phyloP scores from a whole-genome alignment of 495 filamentous ascomycete genomes.

The Xylaria venustula region DNA sequence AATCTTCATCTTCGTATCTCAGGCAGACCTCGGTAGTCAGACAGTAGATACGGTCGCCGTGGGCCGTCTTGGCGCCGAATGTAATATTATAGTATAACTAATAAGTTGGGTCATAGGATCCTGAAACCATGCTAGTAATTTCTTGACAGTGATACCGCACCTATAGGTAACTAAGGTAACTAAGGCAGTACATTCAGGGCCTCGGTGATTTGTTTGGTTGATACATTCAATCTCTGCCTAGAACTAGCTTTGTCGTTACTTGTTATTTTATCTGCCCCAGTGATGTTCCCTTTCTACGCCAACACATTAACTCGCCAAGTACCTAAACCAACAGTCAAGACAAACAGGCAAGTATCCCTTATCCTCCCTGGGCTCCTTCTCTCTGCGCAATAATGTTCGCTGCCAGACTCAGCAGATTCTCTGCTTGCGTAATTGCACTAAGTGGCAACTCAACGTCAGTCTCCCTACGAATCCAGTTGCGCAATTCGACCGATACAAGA shows the following conservation, averaged over 20 bases:
- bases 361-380: slow-evolving; percentile 5
- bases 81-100: slow-evolving; percentile 13
- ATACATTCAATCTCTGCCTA: background rate
- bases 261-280: background rate
- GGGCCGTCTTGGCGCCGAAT: slow-evolving; percentile 8
- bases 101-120: too few species aligned
- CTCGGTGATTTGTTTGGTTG: background rate
- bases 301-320: background rate
- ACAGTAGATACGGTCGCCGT: slow-evolving; percentile 14
- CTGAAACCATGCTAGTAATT: too few species aligned
- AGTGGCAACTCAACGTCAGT: slow-evolving; percentile 28
- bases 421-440: background rate
- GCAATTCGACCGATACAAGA: slow-evolving; percentile 38
- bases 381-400: slow-evolving; percentile 18
- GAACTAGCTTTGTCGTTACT: background rate
- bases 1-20: slow-evolving; percentile 12
- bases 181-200: background rate
- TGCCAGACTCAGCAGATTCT: background rate
- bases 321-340: too few species aligned
- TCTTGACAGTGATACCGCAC: too few species aligned
- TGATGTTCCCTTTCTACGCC: background rate
- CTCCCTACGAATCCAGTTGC: slow-evolving; percentile 38
- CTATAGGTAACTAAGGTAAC: too few species aligned
- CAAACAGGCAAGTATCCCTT: background rate
- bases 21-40: slow-evolving; percentile 13